Evolutionary conservation across 1,139 yeast species (phyloP), one percentile per base, ranked within the genome.

Genomic region (Lodderomyces pseudojiufengensis): DNA sequence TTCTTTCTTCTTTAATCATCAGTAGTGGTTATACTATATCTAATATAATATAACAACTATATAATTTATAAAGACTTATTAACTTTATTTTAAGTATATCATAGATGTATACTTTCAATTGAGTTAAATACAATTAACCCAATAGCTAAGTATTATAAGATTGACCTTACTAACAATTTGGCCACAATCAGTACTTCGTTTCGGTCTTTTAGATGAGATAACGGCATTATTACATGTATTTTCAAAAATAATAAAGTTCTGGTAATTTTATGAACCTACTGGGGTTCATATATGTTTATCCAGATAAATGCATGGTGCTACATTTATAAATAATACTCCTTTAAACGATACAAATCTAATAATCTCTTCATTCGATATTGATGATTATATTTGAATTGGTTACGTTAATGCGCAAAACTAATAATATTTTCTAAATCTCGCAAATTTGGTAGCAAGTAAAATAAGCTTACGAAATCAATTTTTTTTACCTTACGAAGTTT

Each of bases 1-100:
- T 35, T 18, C 30, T 20, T 24, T 20, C 22, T 26, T 36, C 44
- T 28, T 29, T 42, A 45, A 70, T 63, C 80, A 76, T 76, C 80
- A 75, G 82, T 77, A 77, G 83, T 74, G 82, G 83, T 76, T 76
- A 76, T 76, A 73, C 82, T 76, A 75, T 73, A 74, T 71, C 77
- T 61, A 59, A 57, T 52, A 59, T 65, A 76, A 64, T 76, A 74
- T 73, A 73, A 72, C 75, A 55, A 28, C 32, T 35, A 34, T 40
- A 38, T 40, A 41, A 31, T 29, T 18, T 31, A 35, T 75, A 77
- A 73, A 74, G 78, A 73, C 80, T 78, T 66, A 55, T 60, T 42
- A 37, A 26, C n/a, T n/a, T n/a, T 29, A 40, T 12, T 27, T 27
- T 30, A 22, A 29, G 24, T 31, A 31, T 35, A 36, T 33, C 45